Evolutionary conservation across 441 rosid species (phyloP), one percentile per base, ranked within the genome.

Genomic region (Isatis lusitanica): DNA sequence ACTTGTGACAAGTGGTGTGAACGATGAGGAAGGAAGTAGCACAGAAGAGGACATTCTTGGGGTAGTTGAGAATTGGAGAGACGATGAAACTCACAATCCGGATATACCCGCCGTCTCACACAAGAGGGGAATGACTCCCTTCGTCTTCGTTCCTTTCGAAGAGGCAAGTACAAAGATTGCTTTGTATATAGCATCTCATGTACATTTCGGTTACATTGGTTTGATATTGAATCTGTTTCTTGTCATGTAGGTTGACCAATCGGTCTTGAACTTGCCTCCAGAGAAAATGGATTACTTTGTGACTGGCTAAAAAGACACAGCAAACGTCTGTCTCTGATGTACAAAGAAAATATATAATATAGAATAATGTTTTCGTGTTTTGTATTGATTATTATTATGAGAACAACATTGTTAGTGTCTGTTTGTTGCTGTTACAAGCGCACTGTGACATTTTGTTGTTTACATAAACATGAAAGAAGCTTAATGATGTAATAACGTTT

Each of bases 211-310:
- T 11, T 61, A 28, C 55, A 42, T 52, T 63, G 51, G 21, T 33
- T 33, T 61, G 58, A 68, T 53, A 2, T 66, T 66, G 36, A 35
- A 33, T 50, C 33, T 30, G n/a, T 50, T 65, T 40, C 3, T 26
- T 30, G 17, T 58, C 40, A 36, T 44, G 24, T 46, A 90, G 98
- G 97, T 83, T 66, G 98, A 92, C 18, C 83, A 82, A 69, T 88
- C 94, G 4, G 94, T 89, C 55, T 73, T 94, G 75, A 92, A 94
- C 81, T 89, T 94, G 24, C 97, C 96, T 0, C 94, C 90, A 55
- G 97, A 94, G 42, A 89, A 94, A 84, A 94, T 94, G 98, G 97
- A 94, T 81, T 92, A 85, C 80, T 92, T 81, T 55, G 91, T 89
- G 16, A 85, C 98, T 36, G 98, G 98, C 28, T 94, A 76, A 81